A percentile compares a stretch with the other conserved stretches of the same genome.
Conservation (phyloP, 805 yeast species). For the Teunomyces kruisii region DNA sequence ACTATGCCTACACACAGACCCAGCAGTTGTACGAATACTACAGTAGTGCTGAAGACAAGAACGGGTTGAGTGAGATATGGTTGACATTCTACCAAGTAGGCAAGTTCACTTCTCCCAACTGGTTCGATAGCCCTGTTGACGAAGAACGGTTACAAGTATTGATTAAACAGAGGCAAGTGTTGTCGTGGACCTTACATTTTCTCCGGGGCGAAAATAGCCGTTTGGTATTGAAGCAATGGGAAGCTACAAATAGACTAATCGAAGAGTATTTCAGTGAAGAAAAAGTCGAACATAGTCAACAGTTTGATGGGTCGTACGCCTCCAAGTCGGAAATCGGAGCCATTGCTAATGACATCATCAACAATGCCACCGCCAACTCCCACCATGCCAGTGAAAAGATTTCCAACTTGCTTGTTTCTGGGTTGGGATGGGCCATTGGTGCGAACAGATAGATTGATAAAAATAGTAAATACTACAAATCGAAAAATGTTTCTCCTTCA, state of each 20-base stretch:
- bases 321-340: slow-evolving; percentile 11
- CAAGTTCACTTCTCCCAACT: slow-evolving; percentile 38
- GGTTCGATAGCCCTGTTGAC: slow-evolving; percentile 6
- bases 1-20: slow-evolving; percentile 50
- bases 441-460: slow-evolving; percentile 29
- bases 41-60: slow-evolving; percentile 9
- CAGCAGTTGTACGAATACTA: slow-evolving; percentile 35
- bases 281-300: slow-evolving; percentile 5
- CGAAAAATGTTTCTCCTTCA: not conserved
- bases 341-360: slow-evolving; percentile 27
- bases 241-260: slow-evolving; percentile 41
- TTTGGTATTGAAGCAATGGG: slow-evolving; percentile 65
- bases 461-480: not conserved
- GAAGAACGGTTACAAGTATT: slow-evolving; percentile 24
- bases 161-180: slow-evolving; percentile 51
- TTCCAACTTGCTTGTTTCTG: slow-evolving; percentile 51
- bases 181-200: slow-evolving; percentile 50
- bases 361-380: slow-evolving; percentile 30
- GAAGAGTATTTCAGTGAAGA: slow-evolving; percentile 16
- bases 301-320: slow-evolving; percentile 4
- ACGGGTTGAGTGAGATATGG: slow-evolving; percentile 50
- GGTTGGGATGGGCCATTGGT: slow-evolving; percentile 66
- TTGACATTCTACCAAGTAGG: slow-evolving; percentile 73
- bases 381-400: slow-evolving; percentile 46
- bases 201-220: slow-evolving; percentile 38